phyloP scores from a whole-genome alignment of 2,329 filamentous ascomycete species.

The Sporothrix brunneoviolacea region DNA sequence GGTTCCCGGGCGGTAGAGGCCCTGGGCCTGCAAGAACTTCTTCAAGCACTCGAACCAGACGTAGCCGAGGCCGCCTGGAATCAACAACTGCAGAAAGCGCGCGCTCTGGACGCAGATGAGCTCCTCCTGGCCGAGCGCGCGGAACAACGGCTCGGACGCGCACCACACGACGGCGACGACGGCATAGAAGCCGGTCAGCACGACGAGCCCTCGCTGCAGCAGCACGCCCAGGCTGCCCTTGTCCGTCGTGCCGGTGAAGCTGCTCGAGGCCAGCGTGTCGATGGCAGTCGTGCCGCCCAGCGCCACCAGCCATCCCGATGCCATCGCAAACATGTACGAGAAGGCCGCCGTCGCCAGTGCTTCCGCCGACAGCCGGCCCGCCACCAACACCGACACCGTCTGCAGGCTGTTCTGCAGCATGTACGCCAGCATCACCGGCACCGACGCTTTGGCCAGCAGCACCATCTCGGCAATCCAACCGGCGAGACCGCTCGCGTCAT shows the following conservation, averaged over 20 bases:
- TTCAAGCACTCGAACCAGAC: constrained; percentile 84
- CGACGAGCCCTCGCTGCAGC: constrained; percentile 67
- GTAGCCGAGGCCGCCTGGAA: constrained; percentile 78
- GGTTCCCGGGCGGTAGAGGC: constrained; percentile 76
- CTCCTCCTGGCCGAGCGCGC: constrained; percentile 67
- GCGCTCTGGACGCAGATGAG: constrained; percentile 69
- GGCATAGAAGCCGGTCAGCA: constrained; percentile 65
- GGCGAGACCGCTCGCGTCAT: too few relatives aligned
- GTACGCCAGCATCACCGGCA: constrained; percentile 79
- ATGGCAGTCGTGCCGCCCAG: constrained; percentile 80
- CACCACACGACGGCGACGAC: constrained; percentile 69
- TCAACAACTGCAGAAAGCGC: constrained; percentile 64
- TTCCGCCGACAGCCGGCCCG: constrained; percentile 71
- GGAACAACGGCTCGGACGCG: constrained; percentile 69
- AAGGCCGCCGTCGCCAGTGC: constrained; percentile 77
- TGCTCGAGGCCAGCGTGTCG: constrained; percentile 76
- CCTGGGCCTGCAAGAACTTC: constrained; percentile 82
- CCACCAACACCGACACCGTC: constrained; percentile 73
- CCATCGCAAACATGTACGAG: constrained; percentile 91
- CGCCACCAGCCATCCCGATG: constrained; percentile 78
- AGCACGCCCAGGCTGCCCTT: constrained; percentile 73
- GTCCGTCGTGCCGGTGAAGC: constrained; percentile 74
- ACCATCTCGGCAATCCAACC: constrained; percentile 57
- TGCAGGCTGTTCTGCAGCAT: constrained; percentile 80
- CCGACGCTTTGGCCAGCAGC: constrained; percentile 59